Base-by-base conservation (phyloP, 495 filamentous ascomycete genomes). In the Cenococcum geophilum region DNA sequence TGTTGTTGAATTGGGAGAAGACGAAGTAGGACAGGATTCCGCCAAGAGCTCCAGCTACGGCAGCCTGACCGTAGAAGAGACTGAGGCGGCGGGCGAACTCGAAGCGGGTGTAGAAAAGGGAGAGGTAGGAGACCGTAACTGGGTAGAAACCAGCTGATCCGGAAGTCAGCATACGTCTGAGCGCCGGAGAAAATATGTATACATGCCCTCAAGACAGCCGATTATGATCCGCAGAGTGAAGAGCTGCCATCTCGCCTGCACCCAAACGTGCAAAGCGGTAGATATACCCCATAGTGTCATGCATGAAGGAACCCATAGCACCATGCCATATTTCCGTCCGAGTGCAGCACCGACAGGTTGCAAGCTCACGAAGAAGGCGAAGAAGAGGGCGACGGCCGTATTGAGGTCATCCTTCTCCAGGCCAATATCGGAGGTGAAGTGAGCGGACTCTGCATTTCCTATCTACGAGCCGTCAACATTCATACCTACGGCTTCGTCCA, bases 31-130 rank as follows among this genome's bases (percentile, higher is more conserved):
- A 74, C 52, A 79, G 70, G 36, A 75, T 66, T 49, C 79, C 79
- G n/a, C 79, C 78, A 34, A 84, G 76, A 0, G 81, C 82, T 2
- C 80, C 80, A 10, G 81, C 81, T 40, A 84, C 74, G 11, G 81
- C 81, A 53, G 76, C 82, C 67, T 81, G 80, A 10, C 80, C 79
- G 56, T 79, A 84, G 66, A 84, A 84, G 52, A 83, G 64, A 21
- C 71, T 77, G 6, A 85, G 69, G 0, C 82, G 74, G 20, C 72
- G 70, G 1, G 75, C 82, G 37, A 85, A 79, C 60, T 83, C 80
- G 61, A 73, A 80, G 4, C 80, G 74, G 20, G 77, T 78, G 61
- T 84, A 83, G 68, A 84, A 83, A 1, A 77, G 64, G 5, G 76
- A 76, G 20, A 82, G 72, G 59, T 83, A 84, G 20, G 74, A 77